These are phyloP conservation scores for Gloeostereum incarnatum DNA, from an alignment of 768 basidiomycete species.

Conservation along the genomic window DNA sequence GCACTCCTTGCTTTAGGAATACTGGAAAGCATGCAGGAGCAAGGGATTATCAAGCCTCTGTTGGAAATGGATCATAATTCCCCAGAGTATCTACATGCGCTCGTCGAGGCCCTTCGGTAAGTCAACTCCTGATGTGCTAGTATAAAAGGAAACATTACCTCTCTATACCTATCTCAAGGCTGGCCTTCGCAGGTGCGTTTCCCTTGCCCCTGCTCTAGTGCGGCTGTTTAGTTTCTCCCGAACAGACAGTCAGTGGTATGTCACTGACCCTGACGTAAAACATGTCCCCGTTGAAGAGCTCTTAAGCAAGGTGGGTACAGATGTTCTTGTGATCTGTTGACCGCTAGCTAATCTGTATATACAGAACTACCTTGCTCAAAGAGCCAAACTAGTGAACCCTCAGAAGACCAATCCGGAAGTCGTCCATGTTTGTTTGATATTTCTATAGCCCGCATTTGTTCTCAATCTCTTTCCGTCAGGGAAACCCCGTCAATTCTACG, in stretches of 20 bases:
- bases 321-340: not conserved
- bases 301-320: slow-evolving; percentile 60
- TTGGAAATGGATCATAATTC: slow-evolving; percentile 87
- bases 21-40: slow-evolving; percentile 75
- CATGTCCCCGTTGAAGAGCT: slow-evolving; percentile 76
- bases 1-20: slow-evolving; percentile 91
- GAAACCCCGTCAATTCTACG: slow-evolving; percentile 74
- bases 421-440: slow-evolving; percentile 40
- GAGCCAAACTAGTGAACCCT: slow-evolving; percentile 77
- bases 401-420: slow-evolving; percentile 54
- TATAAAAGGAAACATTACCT: not conserved
- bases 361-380: slow-evolving; percentile 74
- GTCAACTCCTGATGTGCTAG: slow-evolving; percentile 11
- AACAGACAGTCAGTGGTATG: slow-evolving; percentile 79
- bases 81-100: slow-evolving; percentile 75
- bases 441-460: slow-evolving; percentile 4
- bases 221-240: not conserved
- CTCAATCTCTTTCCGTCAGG: slow-evolving; percentile 30
- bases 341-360: slow-evolving; percentile 2
- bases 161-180: slow-evolving; percentile 20
- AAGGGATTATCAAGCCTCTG: slow-evolving; percentile 59
- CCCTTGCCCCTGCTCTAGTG: slow-evolving; percentile 10
- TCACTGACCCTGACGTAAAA: slow-evolving; percentile 80
- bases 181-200: slow-evolving; percentile 77
- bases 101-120: slow-evolving; percentile 80